Conservation (phyloP, 352 stramenopile genomes). For the Phytophthora syringae region DNA sequence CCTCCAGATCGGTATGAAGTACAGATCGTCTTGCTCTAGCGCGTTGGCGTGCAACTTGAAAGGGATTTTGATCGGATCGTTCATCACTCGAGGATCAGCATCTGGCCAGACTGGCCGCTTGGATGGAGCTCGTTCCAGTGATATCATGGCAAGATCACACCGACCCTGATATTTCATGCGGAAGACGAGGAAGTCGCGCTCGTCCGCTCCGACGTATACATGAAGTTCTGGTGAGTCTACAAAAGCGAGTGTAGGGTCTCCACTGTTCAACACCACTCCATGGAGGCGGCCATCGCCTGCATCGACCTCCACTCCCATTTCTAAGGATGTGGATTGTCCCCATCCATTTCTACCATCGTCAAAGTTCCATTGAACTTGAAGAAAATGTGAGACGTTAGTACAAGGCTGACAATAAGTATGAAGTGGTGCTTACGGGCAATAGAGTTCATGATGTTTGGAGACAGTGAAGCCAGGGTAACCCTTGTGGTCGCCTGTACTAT, state of each 20-base stretch:
- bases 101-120: conserved; percentile 40
- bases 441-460: conserved; percentile 30
- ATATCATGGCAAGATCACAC: conserved; percentile 63
- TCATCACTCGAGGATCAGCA: conserved; percentile 43
- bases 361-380: conserved; percentile 67
- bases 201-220: conserved; percentile 53
- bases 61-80: conserved; percentile 59
- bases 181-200: conserved; percentile 62
- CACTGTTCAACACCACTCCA: conserved; percentile 50
- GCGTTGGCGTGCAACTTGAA: conserved; percentile 46
- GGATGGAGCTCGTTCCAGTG: conserved; percentile 48
- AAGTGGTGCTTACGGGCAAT: conserved; percentile 31
- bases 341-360: conserved; percentile 64
- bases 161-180: conserved; percentile 68
- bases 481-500: conserved; percentile 2
- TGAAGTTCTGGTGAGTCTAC: conserved; percentile 68
- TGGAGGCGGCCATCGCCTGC: conserved; percentile 49
- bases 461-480: background rate
- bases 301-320: conserved; percentile 73
- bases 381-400: background rate
- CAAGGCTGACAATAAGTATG: background rate
- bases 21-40: conserved; percentile 48
- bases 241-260: conserved; percentile 43
- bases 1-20: conserved; percentile 70
- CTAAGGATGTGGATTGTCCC: conserved; percentile 62